These are phyloP conservation scores for Cadophora luteo-olivacea DNA, from an alignment of 2,329 filamentous ascomycete genomes.

Conservation along the genomic window DNA sequence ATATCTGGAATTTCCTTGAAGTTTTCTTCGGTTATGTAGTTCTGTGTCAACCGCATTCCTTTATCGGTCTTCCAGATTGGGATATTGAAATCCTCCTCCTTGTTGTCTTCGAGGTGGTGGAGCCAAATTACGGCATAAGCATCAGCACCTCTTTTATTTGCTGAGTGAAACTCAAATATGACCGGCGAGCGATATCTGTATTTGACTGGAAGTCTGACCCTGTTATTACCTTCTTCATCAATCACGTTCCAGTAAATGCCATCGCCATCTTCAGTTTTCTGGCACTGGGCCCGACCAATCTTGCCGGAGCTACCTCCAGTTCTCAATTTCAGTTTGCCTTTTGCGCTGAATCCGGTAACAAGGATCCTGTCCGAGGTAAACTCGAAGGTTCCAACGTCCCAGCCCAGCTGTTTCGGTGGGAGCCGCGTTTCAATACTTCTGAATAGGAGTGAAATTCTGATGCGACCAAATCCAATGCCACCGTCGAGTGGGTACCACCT, in stretches of 20 bases:
- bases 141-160: conserved; percentile 72
- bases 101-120: conserved; percentile 81
- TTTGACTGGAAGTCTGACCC: conserved; percentile 81
- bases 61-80: conserved; percentile 88
- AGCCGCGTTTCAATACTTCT: conserved; percentile 85
- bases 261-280: conserved; percentile 62
- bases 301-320: conserved; percentile 84
- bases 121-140: conserved; percentile 87
- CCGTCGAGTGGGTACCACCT: conserved; percentile 98
- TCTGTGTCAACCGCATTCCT: conserved; percentile 79
- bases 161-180: conserved; percentile 82
- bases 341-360: conserved; percentile 65
- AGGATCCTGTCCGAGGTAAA: conserved; percentile 76
- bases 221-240: conserved; percentile 54
- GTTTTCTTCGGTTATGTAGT: conserved; percentile 87
- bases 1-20: conserved; percentile 73
- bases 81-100: conserved; percentile 79
- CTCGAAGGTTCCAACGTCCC: conserved; percentile 95
- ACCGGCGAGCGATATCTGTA: conserved; percentile 89
- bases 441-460: conserved; percentile 89
- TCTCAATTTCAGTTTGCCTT: conserved; percentile 76
- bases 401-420: conserved; percentile 85
- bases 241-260: conserved; percentile 65
- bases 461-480: conserved; percentile 88
- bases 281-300: conserved; percentile 69